A percentile compares a stretch with the other conserved stretches of the same genome.
These are phyloP conservation scores for Annulohypoxylon truncatum DNA, from an alignment of 2,329 filamentous ascomycete species.

Conservation along the genomic window DNA sequence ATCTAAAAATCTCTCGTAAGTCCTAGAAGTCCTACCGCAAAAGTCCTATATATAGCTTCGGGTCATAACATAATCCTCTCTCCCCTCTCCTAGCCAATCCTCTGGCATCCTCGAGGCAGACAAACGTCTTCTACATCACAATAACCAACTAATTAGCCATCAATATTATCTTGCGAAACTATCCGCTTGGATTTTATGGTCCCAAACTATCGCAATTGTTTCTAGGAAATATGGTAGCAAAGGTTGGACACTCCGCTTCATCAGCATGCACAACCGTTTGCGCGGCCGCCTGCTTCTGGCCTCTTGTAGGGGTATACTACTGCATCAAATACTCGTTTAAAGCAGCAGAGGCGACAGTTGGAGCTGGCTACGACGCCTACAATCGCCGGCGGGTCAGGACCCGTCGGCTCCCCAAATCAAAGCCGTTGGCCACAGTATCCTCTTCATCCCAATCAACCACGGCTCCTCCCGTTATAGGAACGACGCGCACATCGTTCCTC, in stretches of 20 bases:
- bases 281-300: neutral
- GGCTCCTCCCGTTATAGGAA: neutral
- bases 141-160: too few species aligned
- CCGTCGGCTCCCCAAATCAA: slow-evolving; percentile 25
- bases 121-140: too few species aligned
- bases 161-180: neutral
- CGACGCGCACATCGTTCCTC: slow-evolving; percentile 23
- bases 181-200: neutral
- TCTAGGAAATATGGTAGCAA: neutral
- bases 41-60: neutral
- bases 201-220: neutral
- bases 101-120: slow-evolving; percentile 2
- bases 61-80: neutral
- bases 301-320: neutral
- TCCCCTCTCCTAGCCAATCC: slow-evolving; percentile 1
- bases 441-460: neutral
- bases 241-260: neutral
- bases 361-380: neutral
- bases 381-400: slow-evolving; percentile 10
- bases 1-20: neutral
- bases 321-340: neutral
- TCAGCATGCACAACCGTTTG: neutral
- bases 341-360: neutral
- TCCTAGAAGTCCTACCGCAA: slow-evolving; percentile 7
- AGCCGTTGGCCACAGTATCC: slow-evolving; percentile 16